phyloP scores from a whole-genome alignment of 2,329 filamentous ascomycete genomes.

The Botrytis byssoidea region DNA sequence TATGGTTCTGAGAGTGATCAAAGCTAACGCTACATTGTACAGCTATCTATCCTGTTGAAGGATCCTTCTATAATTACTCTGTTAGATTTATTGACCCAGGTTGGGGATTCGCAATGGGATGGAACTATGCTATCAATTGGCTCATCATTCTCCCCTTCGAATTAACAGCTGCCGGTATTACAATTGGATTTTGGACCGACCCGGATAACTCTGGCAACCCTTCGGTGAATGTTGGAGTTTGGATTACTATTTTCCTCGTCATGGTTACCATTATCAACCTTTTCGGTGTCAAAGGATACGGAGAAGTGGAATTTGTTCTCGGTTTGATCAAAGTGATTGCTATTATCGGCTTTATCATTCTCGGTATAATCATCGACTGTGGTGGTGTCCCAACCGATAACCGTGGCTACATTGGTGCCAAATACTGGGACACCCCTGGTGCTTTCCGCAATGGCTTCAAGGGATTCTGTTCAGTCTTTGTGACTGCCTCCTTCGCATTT shows the following conservation, averaged over 20 bases:
- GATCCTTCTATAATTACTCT: constrained; percentile 88
- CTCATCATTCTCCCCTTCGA: constrained; percentile 79
- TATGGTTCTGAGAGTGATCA: background rate
- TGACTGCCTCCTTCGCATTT: constrained; percentile 71
- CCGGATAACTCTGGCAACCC: constrained; percentile 44
- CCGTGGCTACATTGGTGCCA: constrained; percentile 62
- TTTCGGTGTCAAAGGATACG: constrained; percentile 84
- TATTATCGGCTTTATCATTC: constrained; percentile 83
- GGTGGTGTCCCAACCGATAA: constrained; percentile 54
- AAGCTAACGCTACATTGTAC: background rate
- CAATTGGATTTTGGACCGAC: constrained; percentile 76
- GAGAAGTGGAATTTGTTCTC: constrained; percentile 89
- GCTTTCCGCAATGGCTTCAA: constrained; percentile 75
- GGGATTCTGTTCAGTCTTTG: constrained; percentile 67
- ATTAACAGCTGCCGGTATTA: constrained; percentile 81
- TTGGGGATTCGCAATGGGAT: constrained; percentile 93
- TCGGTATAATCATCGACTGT: constrained; percentile 71
- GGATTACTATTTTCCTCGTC: constrained; percentile 80
- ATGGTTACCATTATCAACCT: constrained; percentile 79
- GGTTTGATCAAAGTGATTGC: constrained; percentile 82
- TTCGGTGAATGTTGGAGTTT: constrained; percentile 58
- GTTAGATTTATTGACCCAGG: constrained; percentile 92
- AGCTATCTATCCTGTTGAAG: constrained; percentile 78
- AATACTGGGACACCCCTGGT: constrained; percentile 77
- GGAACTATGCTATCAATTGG: constrained; percentile 91